Base-by-base conservation (phyloP, 768 basidiomycete genomes). In the Auriscalpium vulgare region DNA sequence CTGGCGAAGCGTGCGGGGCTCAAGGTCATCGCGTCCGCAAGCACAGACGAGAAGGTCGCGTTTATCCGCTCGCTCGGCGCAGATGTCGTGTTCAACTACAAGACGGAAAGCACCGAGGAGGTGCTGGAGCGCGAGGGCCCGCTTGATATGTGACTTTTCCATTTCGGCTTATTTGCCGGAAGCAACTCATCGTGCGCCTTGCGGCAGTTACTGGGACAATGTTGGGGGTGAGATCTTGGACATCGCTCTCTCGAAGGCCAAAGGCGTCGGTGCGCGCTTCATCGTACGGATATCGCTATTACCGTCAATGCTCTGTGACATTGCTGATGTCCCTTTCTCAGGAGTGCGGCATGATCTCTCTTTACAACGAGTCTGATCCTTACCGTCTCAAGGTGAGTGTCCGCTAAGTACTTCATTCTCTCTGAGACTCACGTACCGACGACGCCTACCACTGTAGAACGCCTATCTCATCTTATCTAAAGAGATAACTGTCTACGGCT, bases 51-150 rank as follows among this genome's bases (percentile, higher is more conserved):
- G 53, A 89, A 91, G 67, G 84, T 90, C 8, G 66, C 72, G 6
- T 85, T 78, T 62, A 49, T 85, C 68, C 76, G 75, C 50, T 74
- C 75, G 4, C 60, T 86, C 19, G 87, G 85, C 0, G 80, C 81
- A 0, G 86, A 90, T 60, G 77, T 84, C 7, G 82, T 75, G 0
- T 88, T 87, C 72, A 87, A 89, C 67, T 88, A 86, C 70, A 86
- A 90, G 74, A 87, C 77, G 0, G 71, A 72, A 0, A 70, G 72
- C 49, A 81, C 79, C 0, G 63, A 62, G 1, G 78, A 83, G 10
- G 71, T 85, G 2, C 69, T 91, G 43, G 63, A 65, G 58, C 75
- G 74, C 56, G 76, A 87, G 59, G 85, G 84, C 3, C 80, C 78
- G 0, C 74, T 85, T 47, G 72, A 84, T 61, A 68, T 83, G 71